phyloP scores from a whole-genome alignment of 1,284 basidiomycete species.

The Rhodotorula sp. region DNA sequence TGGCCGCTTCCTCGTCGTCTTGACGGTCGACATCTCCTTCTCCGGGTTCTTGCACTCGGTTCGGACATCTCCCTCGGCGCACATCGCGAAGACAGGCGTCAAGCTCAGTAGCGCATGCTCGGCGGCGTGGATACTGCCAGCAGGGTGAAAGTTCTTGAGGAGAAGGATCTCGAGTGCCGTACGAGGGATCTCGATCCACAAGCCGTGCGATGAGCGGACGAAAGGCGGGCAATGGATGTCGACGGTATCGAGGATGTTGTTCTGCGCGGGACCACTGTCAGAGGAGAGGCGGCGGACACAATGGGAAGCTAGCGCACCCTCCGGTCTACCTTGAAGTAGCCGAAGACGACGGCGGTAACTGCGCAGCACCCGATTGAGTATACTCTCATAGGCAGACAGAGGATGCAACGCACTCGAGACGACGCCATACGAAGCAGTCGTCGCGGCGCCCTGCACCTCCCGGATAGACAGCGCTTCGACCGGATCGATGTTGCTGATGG shows the following conservation, averaged over 20 bases:
- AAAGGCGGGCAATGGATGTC: slow-evolving; percentile 77
- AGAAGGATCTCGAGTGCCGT: slow-evolving; percentile 58
- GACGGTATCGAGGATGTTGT: slow-evolving; percentile 71
- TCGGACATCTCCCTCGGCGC: slow-evolving; percentile 62
- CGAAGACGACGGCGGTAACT: slow-evolving; percentile 71
- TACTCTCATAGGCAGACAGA: too few species aligned
- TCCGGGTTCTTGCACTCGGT: slow-evolving; percentile 78
- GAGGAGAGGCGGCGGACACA: too few species aligned
- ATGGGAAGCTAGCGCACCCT: slow-evolving; percentile 39
- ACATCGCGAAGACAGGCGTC: slow-evolving; percentile 64
- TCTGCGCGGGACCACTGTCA: slow-evolving; percentile 16
- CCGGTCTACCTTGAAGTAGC: slow-evolving; percentile 47
- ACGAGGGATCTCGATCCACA: slow-evolving; percentile 81
- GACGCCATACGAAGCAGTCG: slow-evolving; percentile 71
- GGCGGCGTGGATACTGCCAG: slow-evolving; percentile 80
- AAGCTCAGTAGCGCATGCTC: slow-evolving; percentile 76
- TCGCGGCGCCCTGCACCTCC: slow-evolving; percentile 62
- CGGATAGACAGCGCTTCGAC: slow-evolving; percentile 73
- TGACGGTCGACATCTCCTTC: slow-evolving; percentile 68
- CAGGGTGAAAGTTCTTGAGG: slow-evolving; percentile 61
- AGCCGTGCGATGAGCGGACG: slow-evolving; percentile 70
- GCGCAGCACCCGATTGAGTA: slow-evolving; percentile 2
- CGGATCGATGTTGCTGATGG: slow-evolving; percentile 68
- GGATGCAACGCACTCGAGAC: slow-evolving; percentile 53
- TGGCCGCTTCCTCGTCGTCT: slow-evolving; percentile 68